Base-by-base conservation (phyloP, 1,284 basidiomycete species). In the Ceratobasidium sp. region DNA sequence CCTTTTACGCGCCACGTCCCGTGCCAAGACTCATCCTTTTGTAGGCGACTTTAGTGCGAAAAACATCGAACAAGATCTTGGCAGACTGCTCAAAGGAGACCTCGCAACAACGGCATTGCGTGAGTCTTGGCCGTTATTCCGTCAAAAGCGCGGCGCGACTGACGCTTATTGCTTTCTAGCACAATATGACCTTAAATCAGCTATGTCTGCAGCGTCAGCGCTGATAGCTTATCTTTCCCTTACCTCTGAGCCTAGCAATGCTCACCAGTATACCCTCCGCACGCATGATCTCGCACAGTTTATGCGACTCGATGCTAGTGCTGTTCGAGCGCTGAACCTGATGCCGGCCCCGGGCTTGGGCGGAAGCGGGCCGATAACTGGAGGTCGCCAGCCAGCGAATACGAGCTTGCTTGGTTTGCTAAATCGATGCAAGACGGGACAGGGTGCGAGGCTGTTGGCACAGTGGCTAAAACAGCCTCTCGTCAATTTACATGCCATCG, bases 391-490 rank as follows among this genome's bases (percentile, higher is more conserved):
- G 47, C 54, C 67, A 18, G 92, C 92, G 78, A 95, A 93, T 77
- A 94, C 93, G 63, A 98, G 94, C 23, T 81, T 99, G 4, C 91
- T 95, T 73, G 96, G 96, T 0, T 83, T 98, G 23, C 81, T 99
- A 75, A 98, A 99, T 81, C 93, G 92, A 77, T 98, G 98, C 85
- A 98, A 97, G 82, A 99, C 98, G 0, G 91, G 93, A 0, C 98
- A 99, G 80, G 98, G 98, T 0, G 91, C 93, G n/a, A 85, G 98
- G 69, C 81, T 98, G 71, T 85, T 99, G 1, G 93, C 90, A 0
- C 92, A 92, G 73, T 99, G 97, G 97, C 84, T 99, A 70, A 98
- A 98, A 81, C 98, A 99, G 81, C 98, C 98, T 1, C 84, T 99
- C 32, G 90, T 98, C 49, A 98, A 98, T 80, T 82, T 95, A 23